Base-by-base conservation (phyloP, 805 yeast genomes). In the Ogataea degrootiae region DNA sequence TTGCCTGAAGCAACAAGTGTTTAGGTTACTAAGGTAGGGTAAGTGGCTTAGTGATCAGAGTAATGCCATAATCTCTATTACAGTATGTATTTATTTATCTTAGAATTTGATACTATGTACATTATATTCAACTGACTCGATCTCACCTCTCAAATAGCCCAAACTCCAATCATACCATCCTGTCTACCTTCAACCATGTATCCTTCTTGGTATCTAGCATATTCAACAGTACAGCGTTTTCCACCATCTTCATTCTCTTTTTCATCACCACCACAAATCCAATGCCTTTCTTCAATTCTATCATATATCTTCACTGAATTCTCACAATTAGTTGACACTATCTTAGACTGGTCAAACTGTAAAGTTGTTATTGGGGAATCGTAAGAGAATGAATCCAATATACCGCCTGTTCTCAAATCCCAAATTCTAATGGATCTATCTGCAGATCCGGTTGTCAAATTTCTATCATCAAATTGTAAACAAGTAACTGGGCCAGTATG, bases 401-500 rank as follows among this genome's bases (percentile, higher is more conserved):
- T 72, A 1, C 77, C 70, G 14, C 91, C 90, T 0, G 79, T 81
- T 52, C 92, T 70, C 38, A 85, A 65, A 61, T 85, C 92, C 92
- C 92, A 85, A 12, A 82, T 72, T 46, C 88, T 71, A 3, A 84
- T 72, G 21, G 83, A 77, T 43, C 85, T 68, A 57, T 85, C 91
- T 8, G 68, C 62, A 15, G 84, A 75, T 7, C 88, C 88, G 0
- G 89, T 80, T 4, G 81, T 75, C 35, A 85, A 63, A 57, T 79
- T 77, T 41, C 68, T 69, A n/a, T 80, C 82, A 58, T 85, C 89
- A 62, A 85, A 85, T 58, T 83, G 85, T 38, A 85, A 67, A 34
- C 82, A 71, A 0, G 89, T 79, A 9, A 85, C 79, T 2, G 89
- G 78, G 1, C 81, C 83, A 3, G 87, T 80, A 60, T 85, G 91